Percentiles rank a stretch among this genome's conserved stretches.
These are phyloP conservation scores for Magnaporthiopsis poae DNA, from an alignment of 2,329 filamentous ascomycete species.

Conservation along the genomic window DNA sequence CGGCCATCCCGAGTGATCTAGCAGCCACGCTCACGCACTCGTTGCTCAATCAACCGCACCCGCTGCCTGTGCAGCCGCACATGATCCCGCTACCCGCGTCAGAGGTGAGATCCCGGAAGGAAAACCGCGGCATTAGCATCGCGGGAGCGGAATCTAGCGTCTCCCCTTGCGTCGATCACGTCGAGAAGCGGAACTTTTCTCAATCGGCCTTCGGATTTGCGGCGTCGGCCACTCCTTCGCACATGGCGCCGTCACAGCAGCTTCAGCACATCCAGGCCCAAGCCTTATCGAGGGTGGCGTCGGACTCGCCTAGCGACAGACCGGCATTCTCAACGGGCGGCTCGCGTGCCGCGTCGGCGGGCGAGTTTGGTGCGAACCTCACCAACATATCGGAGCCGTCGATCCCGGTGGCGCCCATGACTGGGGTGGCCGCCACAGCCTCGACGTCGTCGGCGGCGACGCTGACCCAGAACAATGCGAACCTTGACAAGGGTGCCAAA, in stretches of 20 bases:
- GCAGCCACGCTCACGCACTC: conserved; percentile 36
- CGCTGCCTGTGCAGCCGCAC: conserved; percentile 24
- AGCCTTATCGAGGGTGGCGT: neutral
- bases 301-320: conserved; percentile 19
- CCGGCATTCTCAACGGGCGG: conserved; percentile 22
- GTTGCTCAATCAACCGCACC: conserved; percentile 37
- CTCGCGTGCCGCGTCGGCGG: conserved; percentile 20
- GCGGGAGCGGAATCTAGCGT: conserved; percentile 11
- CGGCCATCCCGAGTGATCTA: conserved; percentile 26
- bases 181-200: conserved; percentile 31
- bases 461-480: neutral
- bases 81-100: conserved; percentile 22
- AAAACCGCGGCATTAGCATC: conserved; percentile 24
- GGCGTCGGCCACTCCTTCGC: conserved; percentile 7
- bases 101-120: conserved; percentile 36
- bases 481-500: conserved; percentile 28
- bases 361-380: conserved; percentile 23
- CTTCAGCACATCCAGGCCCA: conserved; percentile 14
- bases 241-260: neutral
- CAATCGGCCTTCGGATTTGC: conserved; percentile 26
- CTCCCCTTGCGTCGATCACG: conserved; percentile 17
- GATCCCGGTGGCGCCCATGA: neutral
- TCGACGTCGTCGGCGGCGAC: neutral
- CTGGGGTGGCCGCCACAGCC: neutral
- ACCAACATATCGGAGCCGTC: conserved; percentile 16